Evolutionary conservation across 2,329 filamentous ascomycete genomes (phyloP).

Genomic region (Ophiostoma perfectum): DNA sequence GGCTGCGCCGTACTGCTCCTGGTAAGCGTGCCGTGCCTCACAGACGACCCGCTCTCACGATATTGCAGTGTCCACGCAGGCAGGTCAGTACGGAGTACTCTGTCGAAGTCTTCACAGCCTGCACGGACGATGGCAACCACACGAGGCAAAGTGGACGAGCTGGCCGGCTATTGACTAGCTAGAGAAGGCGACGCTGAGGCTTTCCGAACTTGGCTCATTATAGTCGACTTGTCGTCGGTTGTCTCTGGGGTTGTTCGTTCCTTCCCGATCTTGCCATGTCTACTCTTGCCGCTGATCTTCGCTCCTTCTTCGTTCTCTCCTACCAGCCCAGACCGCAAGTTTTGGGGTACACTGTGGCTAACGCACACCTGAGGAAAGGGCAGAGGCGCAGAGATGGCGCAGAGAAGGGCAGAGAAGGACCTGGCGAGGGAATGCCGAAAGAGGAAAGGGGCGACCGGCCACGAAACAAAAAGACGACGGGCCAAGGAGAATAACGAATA

Average conservation of each 20-base stretch:
- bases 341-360: background rate
- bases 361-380: background rate
- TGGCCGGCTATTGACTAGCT: background rate
- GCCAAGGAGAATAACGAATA: background rate
- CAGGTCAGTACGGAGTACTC: background rate
- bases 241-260: background rate
- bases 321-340: background rate
- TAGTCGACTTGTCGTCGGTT: background rate
- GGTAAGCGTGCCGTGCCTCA: conserved; percentile 7
- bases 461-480: background rate
- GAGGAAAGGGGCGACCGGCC: background rate
- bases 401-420: background rate
- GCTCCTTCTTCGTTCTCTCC: background rate
- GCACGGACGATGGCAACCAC: background rate
- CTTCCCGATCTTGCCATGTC: conserved; percentile 1
- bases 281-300: background rate
- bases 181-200: background rate
- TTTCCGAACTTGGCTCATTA: conserved; percentile 13
- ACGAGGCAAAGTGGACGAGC: background rate
- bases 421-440: background rate
- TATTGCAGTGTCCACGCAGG: background rate
- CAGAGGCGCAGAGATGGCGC: background rate
- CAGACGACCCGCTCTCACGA: background rate
- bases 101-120: background rate
- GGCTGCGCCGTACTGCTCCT: conserved; percentile 1